Conservation (phyloP, 202 grass and related monocot species). For the Panicum hallii region DNA sequence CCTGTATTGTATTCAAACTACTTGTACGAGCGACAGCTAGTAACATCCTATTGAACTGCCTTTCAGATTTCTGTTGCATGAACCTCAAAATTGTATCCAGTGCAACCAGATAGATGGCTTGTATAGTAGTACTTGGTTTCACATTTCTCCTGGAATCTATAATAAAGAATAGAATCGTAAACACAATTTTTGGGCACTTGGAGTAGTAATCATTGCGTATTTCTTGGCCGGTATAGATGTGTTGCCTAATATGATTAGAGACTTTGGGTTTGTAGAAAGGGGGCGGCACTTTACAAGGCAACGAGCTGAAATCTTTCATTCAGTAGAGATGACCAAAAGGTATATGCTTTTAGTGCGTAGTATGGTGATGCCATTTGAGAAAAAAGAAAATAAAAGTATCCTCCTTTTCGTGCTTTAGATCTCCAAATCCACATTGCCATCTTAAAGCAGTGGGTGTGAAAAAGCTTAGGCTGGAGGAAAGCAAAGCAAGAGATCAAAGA, state of each 20-base stretch:
- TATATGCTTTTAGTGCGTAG: conserved; percentile 58
- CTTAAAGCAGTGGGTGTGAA: conserved; percentile 48
- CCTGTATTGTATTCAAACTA: no score
- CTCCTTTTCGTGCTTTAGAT: conserved; percentile 59
- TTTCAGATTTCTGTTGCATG: no score
- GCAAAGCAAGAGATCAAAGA: conserved; percentile 51
- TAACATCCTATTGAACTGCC: no score
- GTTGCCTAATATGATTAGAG: conserved; percentile 44
- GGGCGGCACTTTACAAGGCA: conserved; percentile 45
- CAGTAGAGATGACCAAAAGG: conserved; percentile 56
- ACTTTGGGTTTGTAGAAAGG: conserved; percentile 51
- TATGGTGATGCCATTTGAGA: conserved; percentile 60
- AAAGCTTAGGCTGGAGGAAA: conserved; percentile 55
- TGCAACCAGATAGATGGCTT: neutral
- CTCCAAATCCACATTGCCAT: conserved; percentile 60
- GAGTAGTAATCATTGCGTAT: conserved; percentile 4
- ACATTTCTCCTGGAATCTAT: neutral
- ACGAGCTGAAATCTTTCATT: conserved; percentile 52
- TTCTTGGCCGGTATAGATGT: neutral
- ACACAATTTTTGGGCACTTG: conserved; percentile 26
- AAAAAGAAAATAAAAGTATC: conserved; percentile 13
- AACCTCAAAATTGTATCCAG: neutral
- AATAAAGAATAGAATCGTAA: neutral
- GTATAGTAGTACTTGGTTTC: neutral
- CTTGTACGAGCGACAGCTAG: no score